These are phyloP conservation scores for Bruguiera parviflora DNA, from an alignment of 345 rosid species.

Conservation along the genomic window DNA sequence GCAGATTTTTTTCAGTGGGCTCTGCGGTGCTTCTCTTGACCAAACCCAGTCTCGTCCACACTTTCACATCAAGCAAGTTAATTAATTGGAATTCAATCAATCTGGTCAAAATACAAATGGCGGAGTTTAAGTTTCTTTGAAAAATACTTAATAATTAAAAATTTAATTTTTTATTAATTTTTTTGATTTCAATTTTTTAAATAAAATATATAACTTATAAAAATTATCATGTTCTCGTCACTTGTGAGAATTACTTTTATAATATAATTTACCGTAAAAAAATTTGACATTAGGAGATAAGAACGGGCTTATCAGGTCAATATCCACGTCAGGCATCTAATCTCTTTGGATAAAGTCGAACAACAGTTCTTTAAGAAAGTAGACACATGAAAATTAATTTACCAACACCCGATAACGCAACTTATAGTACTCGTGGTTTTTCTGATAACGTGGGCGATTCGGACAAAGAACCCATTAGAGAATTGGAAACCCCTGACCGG, in stretches of 20 bases:
- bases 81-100: neutral
- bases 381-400: neutral
- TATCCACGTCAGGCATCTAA: conserved; percentile 17
- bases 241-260: too few species aligned
- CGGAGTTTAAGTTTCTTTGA: neutral
- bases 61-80: conserved; percentile 9
- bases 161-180: neutral
- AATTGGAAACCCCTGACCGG: too few species aligned
- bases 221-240: too few species aligned
- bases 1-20: conserved; percentile 8
- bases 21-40: conserved; percentile 12
- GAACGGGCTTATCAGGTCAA: conserved; percentile 21
- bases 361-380: conserved; percentile 3
- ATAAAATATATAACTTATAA: too few species aligned
- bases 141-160: neutral
- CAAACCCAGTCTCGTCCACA: conserved; percentile 15
- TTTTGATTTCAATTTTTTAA: too few species aligned
- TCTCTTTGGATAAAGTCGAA: neutral
- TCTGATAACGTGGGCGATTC: too few species aligned
- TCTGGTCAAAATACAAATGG: conserved; percentile 22
- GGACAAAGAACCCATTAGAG: too few species aligned
- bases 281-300: conserved; percentile 18
- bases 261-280: too few species aligned
- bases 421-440: too few species aligned
- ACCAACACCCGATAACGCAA: neutral